Base-by-base conservation (phyloP, 192 early-diverging fungal genomes). In the Gorgonomyces haynaldii region DNA sequence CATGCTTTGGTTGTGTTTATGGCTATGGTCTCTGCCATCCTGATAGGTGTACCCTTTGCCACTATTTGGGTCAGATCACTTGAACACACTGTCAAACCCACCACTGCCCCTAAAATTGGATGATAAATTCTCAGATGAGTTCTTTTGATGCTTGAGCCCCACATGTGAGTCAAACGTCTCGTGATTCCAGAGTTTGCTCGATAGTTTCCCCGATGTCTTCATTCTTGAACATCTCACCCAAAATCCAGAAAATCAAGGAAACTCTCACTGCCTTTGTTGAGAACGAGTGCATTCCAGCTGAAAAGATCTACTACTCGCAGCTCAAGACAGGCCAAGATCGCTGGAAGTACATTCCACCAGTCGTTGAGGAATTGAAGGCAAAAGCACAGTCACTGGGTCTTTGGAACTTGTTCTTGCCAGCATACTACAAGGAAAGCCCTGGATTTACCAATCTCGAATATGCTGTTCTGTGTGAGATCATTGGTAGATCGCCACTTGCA, bases 401-500 rank as follows among this genome's bases (percentile, higher is more conserved):
- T 15, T 98, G 95, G 95, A 98, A 98, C 68, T 56, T 96, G 43
- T 98, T 89, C 63, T 64, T 96, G 51, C 74, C 80, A 15, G 76
- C 74, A 44, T 72, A 82, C 45, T 93, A 96, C 58, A 61, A 58
- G 16, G 84, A 87, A 60, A 79, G 87, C 32, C 79, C 88, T 12
- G 91, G 91, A 15, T 62, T 96, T 29, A 90, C 82, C 54, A 96
- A 91, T 67, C 71, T 94, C 44, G 95, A 98, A 56, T 98, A 98
- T 64, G 85, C 84, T 3, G 61, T 85, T 23, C 76, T 98, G 42
- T 90, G 88, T 51, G 92, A 96, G 57, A 57, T 88, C 48, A 88
- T 85, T 52, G 95, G 95, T 31, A 81, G 81, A 29, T 85, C 81
- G 22, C 65, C 62, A 16, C 53, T 96, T 26, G 95, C 91, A 10